phyloP scores from a whole-genome alignment of 2,329 filamentous ascomycete genomes.

The Exserohilum rostratum region DNA sequence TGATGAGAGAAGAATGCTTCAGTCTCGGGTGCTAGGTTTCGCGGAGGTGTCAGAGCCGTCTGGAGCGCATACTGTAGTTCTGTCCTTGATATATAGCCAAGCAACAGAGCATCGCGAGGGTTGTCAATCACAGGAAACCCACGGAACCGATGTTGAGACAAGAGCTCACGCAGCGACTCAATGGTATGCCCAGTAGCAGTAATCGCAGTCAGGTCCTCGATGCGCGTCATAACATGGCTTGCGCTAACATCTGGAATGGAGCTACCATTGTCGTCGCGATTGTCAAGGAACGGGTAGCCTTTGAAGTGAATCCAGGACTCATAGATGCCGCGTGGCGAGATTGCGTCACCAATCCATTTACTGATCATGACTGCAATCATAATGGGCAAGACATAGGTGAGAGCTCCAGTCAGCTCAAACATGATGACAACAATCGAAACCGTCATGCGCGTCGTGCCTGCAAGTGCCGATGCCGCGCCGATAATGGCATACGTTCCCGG shows the following conservation, averaged over 20 bases:
- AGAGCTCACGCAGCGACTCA: slow-evolving; percentile 70
- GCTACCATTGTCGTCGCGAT: slow-evolving; percentile 70
- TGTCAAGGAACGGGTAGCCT: slow-evolving; percentile 93
- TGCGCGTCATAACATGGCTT: slow-evolving; percentile 87
- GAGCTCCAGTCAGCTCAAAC: slow-evolving; percentile 95
- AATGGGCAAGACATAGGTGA: slow-evolving; percentile 96
- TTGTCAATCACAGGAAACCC: slow-evolving; percentile 91
- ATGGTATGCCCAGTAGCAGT: slow-evolving; percentile 89
- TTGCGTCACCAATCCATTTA: slow-evolving; percentile 97
- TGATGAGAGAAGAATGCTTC: slow-evolving; percentile 86
- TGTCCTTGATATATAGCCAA: slow-evolving; percentile 92
- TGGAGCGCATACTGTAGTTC: slow-evolving; percentile 84
- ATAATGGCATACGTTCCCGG: slow-evolving; percentile 97
- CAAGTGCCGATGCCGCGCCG: slow-evolving; percentile 90
- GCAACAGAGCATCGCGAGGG: slow-evolving; percentile 74
- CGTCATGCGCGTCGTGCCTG: slow-evolving; percentile 93
- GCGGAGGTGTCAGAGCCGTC: slow-evolving; percentile 62
- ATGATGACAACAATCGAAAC: slow-evolving; percentile 99
- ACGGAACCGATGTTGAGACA: slow-evolving; percentile 77
- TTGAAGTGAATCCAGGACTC: slow-evolving; percentile 98
- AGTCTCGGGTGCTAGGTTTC: slow-evolving; percentile 70
- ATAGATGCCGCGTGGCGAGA: slow-evolving; percentile 92
- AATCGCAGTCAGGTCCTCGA: slow-evolving; percentile 88
- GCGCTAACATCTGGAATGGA: slow-evolving; percentile 82
- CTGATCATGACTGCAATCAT: slow-evolving; percentile 99